phyloP scores from a whole-genome alignment of 805 yeast species.

The Lachancea quebecensis region DNA sequence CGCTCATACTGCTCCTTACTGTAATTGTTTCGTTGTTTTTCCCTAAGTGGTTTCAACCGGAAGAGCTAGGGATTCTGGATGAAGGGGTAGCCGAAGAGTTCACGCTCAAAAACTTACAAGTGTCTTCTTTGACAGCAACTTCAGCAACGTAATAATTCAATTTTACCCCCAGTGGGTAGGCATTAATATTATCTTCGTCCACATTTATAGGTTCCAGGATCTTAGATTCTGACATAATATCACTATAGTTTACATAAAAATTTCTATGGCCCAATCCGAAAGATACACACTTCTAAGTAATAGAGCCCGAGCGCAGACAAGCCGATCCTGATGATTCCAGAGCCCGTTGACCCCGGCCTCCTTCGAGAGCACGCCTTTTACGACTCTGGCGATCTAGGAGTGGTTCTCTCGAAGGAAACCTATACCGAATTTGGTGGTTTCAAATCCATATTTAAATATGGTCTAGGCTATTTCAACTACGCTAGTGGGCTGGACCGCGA shows the following conservation, averaged over 20 bases:
- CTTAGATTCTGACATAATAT: no score
- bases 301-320: neutral
- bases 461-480: slow-evolving; percentile 32
- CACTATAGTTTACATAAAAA: no score
- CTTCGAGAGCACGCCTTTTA: slow-evolving; percentile 33
- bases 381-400: slow-evolving; percentile 27
- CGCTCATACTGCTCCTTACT: slow-evolving; percentile 64
- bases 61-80: slow-evolving; percentile 60
- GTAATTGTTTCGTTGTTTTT: slow-evolving; percentile 61
- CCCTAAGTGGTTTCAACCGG: slow-evolving; percentile 52
- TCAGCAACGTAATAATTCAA: no score
- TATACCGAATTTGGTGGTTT: slow-evolving; percentile 29
- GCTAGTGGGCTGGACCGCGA: slow-evolving; percentile 19
- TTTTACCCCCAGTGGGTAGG: no score
- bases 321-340: slow-evolving; percentile 27
- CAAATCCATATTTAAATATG: slow-evolving; percentile 24
- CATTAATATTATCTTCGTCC: no score
- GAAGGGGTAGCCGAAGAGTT: slow-evolving; percentile 54
- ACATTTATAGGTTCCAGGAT: no score
- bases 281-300: no score
- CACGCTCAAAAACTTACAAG: slow-evolving; percentile 41
- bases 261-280: no score
- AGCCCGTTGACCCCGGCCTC: slow-evolving; percentile 31
- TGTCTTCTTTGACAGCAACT: neutral
- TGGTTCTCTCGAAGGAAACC: slow-evolving; percentile 24